Base-by-base conservation (phyloP, 73 alveolate species). In the Paramecium bursaria region DNA sequence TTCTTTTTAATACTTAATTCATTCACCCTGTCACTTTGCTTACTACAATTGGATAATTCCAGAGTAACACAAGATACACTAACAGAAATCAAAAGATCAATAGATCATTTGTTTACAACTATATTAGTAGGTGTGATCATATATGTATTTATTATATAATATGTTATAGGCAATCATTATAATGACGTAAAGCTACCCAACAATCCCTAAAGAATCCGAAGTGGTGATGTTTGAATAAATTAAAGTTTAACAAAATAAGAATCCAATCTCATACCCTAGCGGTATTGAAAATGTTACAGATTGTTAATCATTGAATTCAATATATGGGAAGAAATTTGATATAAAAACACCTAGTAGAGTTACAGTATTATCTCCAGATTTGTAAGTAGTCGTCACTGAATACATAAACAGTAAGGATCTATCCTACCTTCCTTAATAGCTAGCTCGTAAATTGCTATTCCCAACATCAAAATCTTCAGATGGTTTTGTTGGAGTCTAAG, bases 221-320 rank as follows among this genome's bases (percentile, higher is more conserved):
- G 22, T 67, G 0, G 44, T 67, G 15, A 14, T 67, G 21, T 35
- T n/a, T 13, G 44, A 27, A 4, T n/a, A 67, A 42, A 67, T 25
- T 21, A 47, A 31, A 14, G 33, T 67, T n/a, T 14, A 31, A 39
- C 7, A 6, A 3, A 67, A 67, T 42, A 31, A 42, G 4, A n/a
- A 14, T 67, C 82, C 82, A n/a, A 42, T 67, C 22, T 53, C 44
- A 0, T 67, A 19, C 44, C 82, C 82, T n/a, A 33, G 42, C 7
- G 82, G 82, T 30, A 67, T 67, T 39, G 82, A 67, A 42, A 42
- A 42, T 35, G 82, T 67, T 4, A 67, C 82, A n/a, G 53, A 47
- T 30, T 67, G 82, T 67, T 29, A 67, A 67, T 44, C 82, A 4
- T 67, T 67, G 1, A 67, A 19, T 1, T 21, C 19, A 67, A 67